Percentiles rank a stretch among this genome's conserved stretches.
These are phyloP conservation scores for Pythium apleroticum DNA, from an alignment of 352 stramenopile genomes.

Conservation along the genomic window DNA sequence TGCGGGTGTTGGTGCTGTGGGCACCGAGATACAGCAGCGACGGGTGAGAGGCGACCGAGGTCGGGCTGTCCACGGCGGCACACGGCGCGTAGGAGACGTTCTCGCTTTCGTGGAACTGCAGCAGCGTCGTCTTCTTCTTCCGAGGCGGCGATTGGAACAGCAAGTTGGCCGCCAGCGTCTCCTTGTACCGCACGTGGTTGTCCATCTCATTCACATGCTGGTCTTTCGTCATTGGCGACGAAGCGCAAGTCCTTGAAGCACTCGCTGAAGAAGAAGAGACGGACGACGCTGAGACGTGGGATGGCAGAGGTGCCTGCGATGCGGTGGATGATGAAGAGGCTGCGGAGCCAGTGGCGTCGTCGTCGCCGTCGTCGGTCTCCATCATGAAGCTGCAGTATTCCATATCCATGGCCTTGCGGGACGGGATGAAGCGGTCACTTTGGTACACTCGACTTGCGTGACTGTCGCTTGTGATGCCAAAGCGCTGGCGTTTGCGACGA, in stretches of 20 bases:
- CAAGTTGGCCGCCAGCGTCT: conserved; percentile 38
- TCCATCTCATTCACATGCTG: conserved; percentile 28
- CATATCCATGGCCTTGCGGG: conserved; percentile 40
- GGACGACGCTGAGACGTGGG: background rate
- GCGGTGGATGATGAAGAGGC: background rate
- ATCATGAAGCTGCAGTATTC: conserved; percentile 47
- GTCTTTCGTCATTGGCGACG: background rate
- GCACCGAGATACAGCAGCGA: conserved; percentile 24
- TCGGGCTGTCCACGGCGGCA: background rate
- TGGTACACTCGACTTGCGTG: conserved; percentile 20
- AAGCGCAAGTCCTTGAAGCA: background rate
- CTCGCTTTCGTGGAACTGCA: conserved; percentile 28
- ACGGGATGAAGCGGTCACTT: conserved; percentile 52
- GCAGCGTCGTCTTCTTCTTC: conserved; percentile 25
- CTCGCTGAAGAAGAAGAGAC: conserved; percentile 1
- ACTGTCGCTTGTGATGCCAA: conserved; percentile 4
- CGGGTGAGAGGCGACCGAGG: conserved; percentile 18
- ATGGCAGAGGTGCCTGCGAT: background rate
- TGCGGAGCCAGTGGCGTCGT: background rate
- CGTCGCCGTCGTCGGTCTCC: background rate
- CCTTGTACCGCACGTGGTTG: conserved; percentile 34
- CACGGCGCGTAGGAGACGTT: conserved; percentile 3
- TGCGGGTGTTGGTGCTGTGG: background rate
- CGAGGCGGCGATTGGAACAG: conserved; percentile 22
- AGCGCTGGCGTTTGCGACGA: conserved; percentile 33